Evolutionary conservation across 768 basidiomycete species (phyloP).

Genomic region (Kwoniella sp.): DNA sequence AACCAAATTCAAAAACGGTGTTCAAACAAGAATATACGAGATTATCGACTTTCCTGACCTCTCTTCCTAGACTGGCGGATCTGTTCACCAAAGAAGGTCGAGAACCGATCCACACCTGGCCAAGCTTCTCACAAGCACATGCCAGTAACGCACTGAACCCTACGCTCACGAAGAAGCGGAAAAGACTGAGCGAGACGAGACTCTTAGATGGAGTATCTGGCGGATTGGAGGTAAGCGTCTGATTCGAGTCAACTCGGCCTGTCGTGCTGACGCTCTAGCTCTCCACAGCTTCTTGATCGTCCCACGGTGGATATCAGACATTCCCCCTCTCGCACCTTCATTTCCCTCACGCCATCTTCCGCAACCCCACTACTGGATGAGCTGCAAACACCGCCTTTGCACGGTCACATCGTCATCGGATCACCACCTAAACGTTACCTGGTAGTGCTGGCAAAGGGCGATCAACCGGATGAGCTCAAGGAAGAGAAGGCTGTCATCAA

Average conservation of each 20-base stretch:
- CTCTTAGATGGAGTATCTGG: conserved; percentile 26
- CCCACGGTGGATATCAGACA: conserved; percentile 8
- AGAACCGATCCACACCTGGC: conserved; percentile 14
- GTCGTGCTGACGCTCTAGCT: not conserved
- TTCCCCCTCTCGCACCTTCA: conserved; percentile 16
- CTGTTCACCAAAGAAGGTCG: conserved; percentile 21
- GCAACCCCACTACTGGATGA: conserved; percentile 19
- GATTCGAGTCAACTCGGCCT: not conserved
- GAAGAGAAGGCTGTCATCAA: not conserved
- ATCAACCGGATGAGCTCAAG: not conserved
- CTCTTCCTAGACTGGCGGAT: conserved; percentile 22
- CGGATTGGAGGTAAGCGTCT: conserved; percentile 35
- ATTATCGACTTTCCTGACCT: conserved; percentile 33
- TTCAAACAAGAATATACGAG: conserved; percentile 21
- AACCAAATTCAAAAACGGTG: conserved; percentile 1
- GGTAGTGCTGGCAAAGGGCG: conserved; percentile 15
- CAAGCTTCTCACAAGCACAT: conserved; percentile 4
- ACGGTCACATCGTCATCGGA: not conserved
- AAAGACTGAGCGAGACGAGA: conserved; percentile 17
- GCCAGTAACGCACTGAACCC: not conserved
- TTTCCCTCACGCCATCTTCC: conserved; percentile 23
- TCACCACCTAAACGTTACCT: conserved; percentile 23
- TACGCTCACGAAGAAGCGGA: conserved; percentile 15
- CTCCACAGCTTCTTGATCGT: not conserved
- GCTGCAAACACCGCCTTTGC: conserved; percentile 10